Percentiles rank a stretch among this genome's conserved stretches.
Evolutionary conservation across 768 basidiomycete genomes (phyloP).

Genomic region (Pholiota molesta): DNA sequence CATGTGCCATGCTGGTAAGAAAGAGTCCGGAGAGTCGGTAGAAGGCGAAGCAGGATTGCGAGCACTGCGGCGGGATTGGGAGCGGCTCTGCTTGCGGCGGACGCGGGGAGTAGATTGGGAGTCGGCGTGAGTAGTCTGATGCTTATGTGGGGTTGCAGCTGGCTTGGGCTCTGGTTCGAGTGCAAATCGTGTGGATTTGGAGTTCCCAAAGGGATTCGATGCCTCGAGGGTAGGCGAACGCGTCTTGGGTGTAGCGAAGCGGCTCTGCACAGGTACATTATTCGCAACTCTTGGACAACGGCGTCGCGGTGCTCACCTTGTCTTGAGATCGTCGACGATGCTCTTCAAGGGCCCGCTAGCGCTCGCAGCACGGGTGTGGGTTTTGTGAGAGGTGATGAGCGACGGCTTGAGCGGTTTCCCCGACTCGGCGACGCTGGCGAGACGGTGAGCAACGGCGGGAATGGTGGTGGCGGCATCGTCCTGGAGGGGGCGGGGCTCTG

Average conservation of each 20-base stretch:
- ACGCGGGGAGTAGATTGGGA: conserved; percentile 39
- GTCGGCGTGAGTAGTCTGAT: conserved; percentile 52
- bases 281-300: neutral
- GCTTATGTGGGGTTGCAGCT: conserved; percentile 41
- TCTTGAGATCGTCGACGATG: conserved; percentile 80
- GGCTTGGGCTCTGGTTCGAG: conserved; percentile 23
- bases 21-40: conserved; percentile 1
- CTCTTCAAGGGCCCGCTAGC: conserved; percentile 54
- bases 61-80: conserved; percentile 47
- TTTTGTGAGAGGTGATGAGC: conserved; percentile 15
- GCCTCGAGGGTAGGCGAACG: conserved; percentile 46
- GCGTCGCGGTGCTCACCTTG: conserved; percentile 43
- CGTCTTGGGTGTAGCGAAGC: conserved; percentile 40
- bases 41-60: conserved; percentile 14
- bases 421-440: conserved; percentile 17
- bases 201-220: conserved; percentile 54
- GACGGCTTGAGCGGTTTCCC: conserved; percentile 22
- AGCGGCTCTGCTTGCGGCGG: conserved; percentile 56
- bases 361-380: conserved; percentile 28
- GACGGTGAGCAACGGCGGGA: conserved; percentile 26
- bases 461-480: conserved; percentile 22
- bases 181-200: conserved; percentile 44
- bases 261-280: conserved; percentile 34
- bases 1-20: conserved; percentile 39
- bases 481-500: conserved; percentile 30